Evolutionary conservation across 2,329 filamentous ascomycete species (phyloP).

Genomic region (Claviceps fusiformis): DNA sequence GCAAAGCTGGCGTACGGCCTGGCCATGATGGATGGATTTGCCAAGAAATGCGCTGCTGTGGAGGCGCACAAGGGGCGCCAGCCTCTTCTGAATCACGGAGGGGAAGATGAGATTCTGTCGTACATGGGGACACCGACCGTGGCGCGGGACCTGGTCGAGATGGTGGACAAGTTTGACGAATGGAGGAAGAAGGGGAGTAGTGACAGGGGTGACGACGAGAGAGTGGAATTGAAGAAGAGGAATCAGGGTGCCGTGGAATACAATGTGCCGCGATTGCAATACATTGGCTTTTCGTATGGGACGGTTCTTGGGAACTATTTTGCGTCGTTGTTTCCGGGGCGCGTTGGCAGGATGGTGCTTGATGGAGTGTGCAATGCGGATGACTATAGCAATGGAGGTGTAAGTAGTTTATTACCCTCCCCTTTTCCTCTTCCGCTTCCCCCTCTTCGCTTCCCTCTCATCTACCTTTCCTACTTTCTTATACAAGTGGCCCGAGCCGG

Average conservation of each 20-base stretch:
- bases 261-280: slow-evolving; percentile 22
- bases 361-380: slow-evolving; percentile 24
- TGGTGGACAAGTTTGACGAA: slow-evolving; percentile 27
- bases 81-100: no score
- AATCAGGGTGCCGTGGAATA: not conserved
- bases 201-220: not conserved
- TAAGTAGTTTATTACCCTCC: slow-evolving; percentile 8
- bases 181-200: slow-evolving; percentile 10
- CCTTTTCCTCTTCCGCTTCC: no score
- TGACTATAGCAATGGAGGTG: slow-evolving; percentile 20
- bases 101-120: slow-evolving; percentile 15
- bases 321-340: slow-evolving; percentile 21
- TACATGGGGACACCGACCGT: slow-evolving; percentile 25
- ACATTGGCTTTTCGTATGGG: slow-evolving; percentile 37
- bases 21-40: slow-evolving; percentile 15
- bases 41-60: slow-evolving; percentile 14
- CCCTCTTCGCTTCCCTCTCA: no score
- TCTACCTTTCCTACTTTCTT: not conserved
- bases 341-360: slow-evolving; percentile 27
- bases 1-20: slow-evolving; percentile 14
- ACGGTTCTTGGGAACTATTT: slow-evolving; percentile 22
- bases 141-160: slow-evolving; percentile 30
- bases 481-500: no score
- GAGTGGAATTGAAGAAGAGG: slow-evolving; percentile 8
- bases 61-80: slow-evolving; percentile 1